Evolutionary conservation across 2,329 filamentous ascomycete genomes (phyloP), one percentile per base, ranked within the genome.

Genomic region (Pseudogymnoascus sp.): DNA sequence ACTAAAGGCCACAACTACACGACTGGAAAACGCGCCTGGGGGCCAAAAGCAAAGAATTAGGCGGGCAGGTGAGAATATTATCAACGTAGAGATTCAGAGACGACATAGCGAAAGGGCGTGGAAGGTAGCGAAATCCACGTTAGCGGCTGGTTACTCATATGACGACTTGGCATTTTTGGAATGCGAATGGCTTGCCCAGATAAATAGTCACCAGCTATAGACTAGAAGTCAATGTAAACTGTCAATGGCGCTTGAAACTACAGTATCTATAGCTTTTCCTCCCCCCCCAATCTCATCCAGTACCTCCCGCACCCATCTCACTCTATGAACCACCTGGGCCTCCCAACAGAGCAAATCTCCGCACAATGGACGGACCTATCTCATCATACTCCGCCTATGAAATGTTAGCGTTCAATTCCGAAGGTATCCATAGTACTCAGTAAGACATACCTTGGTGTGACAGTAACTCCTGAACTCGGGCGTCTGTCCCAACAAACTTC

Each of bases 401-500:
- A 29, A 60, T 16, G 31, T 67, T 61, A 67, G 62, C 40, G 6
- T 33, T 31, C 6, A 19, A 13, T 61, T 19, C 11, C 5, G 10
- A 19, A 19, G 10, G 2, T 4, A 40, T 40, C 7, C 13, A 33
- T 33, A 21, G 10, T 7, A 40, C 6, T 44, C 14, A 13, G 42
- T 53, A 65, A 72, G 65, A 74, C 72, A 65, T 47, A 86, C 86
- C 81, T 95, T 95, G 64, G 90, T 99, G 78, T 99, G 96, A 80
- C 95, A 99, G 80, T 97, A 99, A 74, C 92, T 97, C 75, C 91
- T 86, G 83, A 99, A 99, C 77, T 99, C 96, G 4, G 96, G 93
- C 6, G 95, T 99, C 80, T 97, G 93, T 63, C 93, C 96, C 65
- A 99, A 81, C 78, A 99, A 82, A 79, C 91, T 96, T 70, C 95